Evolutionary conservation across 164 flowering plant genomes (phyloP), one percentile per base, ranked within the genome.

Genomic region (Warburgia ugandensis): DNA sequence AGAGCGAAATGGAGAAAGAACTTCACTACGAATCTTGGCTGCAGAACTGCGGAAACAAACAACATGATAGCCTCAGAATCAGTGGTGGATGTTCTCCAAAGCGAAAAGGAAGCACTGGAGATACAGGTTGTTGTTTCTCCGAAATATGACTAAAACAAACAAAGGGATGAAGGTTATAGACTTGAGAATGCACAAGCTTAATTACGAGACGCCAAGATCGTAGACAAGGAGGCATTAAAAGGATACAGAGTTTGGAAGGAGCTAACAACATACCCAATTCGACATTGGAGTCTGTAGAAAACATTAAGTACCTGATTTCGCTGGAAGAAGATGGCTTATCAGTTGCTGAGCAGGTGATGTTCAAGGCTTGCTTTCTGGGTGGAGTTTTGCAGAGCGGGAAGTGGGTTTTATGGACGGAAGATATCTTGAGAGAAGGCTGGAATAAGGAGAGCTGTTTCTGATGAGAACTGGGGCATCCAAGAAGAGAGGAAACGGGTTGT

Each of bases 11-110:
- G 99, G 99, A 61, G 99, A 50, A 16, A 92, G 83, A 29, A 92
- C 99, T 74, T 92, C 99, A 60, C 94, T 80, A 35, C 99, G 46
- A 50, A 92, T 86, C 77, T 70, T 84, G 63, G 96, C 89, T 39
- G 76, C 51, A 52, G 99, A 88, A 63, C 96, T 92, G 80, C 59
- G 77, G 29, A 63, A 30, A 62, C 30, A 53, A 22, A 20, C 12
- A 40, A 13, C 17, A 10, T 9, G 16, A 29, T 11, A 38, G 31
- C 25, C 25, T 29, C 20, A 41, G 27, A 20, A 31, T 12, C 6
- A 13, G 2, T 5, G 21, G 11, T 21, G 19, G 25, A 20, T 5
- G 33, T 20, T 28, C n/a, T 20, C 22, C 12, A 31, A 29, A 14
- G 26, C 26, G 1, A 44, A 44, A 13, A n/a, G 26, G 3, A 0